phyloP scores from a whole-genome alignment of 257 asterid genomes.

The Anisodus tanguticus region DNA sequence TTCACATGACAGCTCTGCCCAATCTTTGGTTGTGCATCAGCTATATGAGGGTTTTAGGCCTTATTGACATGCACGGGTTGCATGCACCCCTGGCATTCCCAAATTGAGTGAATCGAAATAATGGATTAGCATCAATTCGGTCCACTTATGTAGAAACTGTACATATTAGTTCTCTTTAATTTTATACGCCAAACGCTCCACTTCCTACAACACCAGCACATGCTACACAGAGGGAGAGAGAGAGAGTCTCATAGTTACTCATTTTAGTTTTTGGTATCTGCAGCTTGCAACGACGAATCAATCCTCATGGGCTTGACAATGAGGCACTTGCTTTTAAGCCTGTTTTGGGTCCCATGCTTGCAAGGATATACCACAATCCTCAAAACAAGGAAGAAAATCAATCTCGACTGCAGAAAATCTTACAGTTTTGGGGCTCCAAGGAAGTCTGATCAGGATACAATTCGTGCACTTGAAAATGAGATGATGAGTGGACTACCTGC shows the following conservation, averaged over 20 bases:
- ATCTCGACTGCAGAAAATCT: constrained; percentile 51
- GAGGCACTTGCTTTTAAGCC: constrained; percentile 95
- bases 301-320: constrained; percentile 78
- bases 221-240: background rate
- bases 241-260: background rate
- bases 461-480: constrained; percentile 50
- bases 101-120: background rate
- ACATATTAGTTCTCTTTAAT: background rate
- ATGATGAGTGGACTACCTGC: constrained; percentile 47
- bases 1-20: background rate
- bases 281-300: constrained; percentile 87
- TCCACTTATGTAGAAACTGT: background rate
- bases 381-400: constrained; percentile 50
- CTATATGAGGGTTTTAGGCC: background rate
- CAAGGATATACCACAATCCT: constrained; percentile 80
- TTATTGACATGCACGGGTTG: background rate
- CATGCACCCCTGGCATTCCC: background rate
- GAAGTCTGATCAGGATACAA: background rate
- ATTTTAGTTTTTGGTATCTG: constrained; percentile 33
- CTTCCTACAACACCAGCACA: background rate
- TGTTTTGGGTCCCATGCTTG: constrained; percentile 88
- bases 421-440: constrained; percentile 18
- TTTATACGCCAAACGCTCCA: background rate
- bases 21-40: background rate
- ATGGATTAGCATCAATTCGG: background rate